A percentile compares a stretch with the other conserved stretches of the same genome.
Conservation (phyloP, 306 rosid species). For the Dryas alaskensis region DNA sequence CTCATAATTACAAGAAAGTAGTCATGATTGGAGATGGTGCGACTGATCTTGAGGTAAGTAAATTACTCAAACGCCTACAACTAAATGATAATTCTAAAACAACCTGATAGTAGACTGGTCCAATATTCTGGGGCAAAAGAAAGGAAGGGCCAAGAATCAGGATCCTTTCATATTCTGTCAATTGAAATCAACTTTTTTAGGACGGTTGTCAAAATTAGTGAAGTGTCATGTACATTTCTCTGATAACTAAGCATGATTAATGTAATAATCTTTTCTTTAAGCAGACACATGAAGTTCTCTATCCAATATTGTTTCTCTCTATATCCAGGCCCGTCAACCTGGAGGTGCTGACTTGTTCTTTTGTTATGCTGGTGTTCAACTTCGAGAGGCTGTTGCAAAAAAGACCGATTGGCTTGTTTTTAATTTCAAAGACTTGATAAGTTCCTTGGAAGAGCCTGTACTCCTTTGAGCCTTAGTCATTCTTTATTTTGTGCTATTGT, state of each 20-base stretch:
- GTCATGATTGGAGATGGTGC: slow-evolving; percentile 95
- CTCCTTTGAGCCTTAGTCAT: neutral
- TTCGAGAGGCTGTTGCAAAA: slow-evolving; percentile 73
- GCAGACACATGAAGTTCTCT: neutral
- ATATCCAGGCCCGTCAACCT: slow-evolving; percentile 66
- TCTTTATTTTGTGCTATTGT: neutral
- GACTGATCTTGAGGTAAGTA: slow-evolving; percentile 86
- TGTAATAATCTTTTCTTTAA: neutral
- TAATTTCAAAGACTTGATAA: slow-evolving; percentile 53
- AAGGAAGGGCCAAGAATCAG: neutral
- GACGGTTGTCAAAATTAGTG: neutral
- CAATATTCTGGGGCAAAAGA: too few species aligned
- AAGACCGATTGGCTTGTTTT: slow-evolving; percentile 89
- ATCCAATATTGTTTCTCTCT: slow-evolving; percentile 3
- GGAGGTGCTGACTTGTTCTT: slow-evolving; percentile 90
- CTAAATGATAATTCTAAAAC: neutral
- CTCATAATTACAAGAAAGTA: slow-evolving; percentile 58
- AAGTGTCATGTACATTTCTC: neutral
- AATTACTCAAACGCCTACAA: neutral
- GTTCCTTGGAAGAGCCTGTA: slow-evolving; percentile 26
- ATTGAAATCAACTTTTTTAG: neutral
- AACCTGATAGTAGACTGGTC: too few species aligned
- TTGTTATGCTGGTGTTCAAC: slow-evolving; percentile 88
- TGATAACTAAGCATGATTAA: neutral
- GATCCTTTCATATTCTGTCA: slow-evolving; percentile 1